Percentiles rank a stretch among this genome's conserved stretches.
phyloP scores from a whole-genome alignment of 2,329 filamentous ascomycete species.

The Alternaria conjuncta region DNA sequence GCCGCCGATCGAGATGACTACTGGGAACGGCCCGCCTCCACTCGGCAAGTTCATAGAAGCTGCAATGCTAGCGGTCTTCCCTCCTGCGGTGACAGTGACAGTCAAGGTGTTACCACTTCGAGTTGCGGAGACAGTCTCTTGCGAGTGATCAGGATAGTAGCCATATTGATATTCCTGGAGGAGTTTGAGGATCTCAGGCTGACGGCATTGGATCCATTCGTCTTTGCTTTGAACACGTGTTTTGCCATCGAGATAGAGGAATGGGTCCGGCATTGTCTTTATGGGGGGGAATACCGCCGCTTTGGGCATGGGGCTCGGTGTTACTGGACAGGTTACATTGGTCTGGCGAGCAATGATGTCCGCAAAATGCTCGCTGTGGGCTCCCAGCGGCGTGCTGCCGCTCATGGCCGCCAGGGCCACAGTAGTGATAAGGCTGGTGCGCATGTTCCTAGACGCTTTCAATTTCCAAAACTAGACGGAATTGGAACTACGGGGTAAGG shows the following conservation, averaged over 20 bases:
- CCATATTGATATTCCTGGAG: constrained; percentile 61
- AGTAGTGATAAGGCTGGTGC: too few species aligned
- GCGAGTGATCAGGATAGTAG: constrained; percentile 58
- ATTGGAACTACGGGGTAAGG: too few species aligned
- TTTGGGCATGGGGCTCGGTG: constrained; percentile 37
- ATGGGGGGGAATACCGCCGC: constrained; percentile 26
- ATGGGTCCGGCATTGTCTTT: constrained; percentile 53
- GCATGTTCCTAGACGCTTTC: too few species aligned
- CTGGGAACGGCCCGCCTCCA: constrained; percentile 50
- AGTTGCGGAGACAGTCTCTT: constrained; percentile 57
- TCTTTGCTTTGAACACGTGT: constrained; percentile 54
- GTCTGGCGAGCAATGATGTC: constrained; percentile 25
- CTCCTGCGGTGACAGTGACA: constrained; percentile 52
- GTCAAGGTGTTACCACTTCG: constrained; percentile 54
- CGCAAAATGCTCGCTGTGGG: constrained; percentile 1
- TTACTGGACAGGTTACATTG: constrained; percentile 35
- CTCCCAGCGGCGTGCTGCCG: too few species aligned
- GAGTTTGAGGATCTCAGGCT: constrained; percentile 58
- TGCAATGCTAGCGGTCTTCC: constrained; percentile 55
- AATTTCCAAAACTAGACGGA: too few species aligned
- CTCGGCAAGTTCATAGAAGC: constrained; percentile 53
- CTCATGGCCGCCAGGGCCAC: too few species aligned
- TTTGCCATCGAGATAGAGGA: constrained; percentile 53
- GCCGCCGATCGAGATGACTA: constrained; percentile 60
- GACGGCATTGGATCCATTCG: constrained; percentile 58